Conservation (phyloP, 306 rosid genomes). For the Medicago arabica region DNA sequence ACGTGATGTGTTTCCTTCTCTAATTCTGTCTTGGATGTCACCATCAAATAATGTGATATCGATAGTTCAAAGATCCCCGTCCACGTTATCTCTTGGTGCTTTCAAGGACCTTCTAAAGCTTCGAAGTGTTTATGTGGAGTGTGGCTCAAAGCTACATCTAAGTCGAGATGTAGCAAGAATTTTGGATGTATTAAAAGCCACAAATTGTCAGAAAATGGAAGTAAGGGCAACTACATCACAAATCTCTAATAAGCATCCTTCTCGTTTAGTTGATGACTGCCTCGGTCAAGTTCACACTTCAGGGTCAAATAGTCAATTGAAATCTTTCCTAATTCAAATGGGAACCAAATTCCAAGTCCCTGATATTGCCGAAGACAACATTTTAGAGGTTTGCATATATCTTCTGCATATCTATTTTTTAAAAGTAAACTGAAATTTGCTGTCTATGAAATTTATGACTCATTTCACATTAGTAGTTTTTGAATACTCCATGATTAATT, state of each 20-base stretch:
- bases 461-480: too few relatives aligned
- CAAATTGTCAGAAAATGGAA: not conserved
- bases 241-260: not conserved
- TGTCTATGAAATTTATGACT: not conserved
- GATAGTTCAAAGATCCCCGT: not conserved
- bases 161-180: not conserved
- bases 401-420: not conserved
- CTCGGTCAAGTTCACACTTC: not conserved
- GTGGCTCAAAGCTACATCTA: not conserved
- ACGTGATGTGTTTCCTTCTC: constrained; percentile 13
- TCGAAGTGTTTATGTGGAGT: constrained; percentile 5
- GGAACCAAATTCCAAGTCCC: constrained; percentile 8
- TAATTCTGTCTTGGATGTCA: constrained; percentile 22
- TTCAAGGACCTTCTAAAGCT: constrained; percentile 9
- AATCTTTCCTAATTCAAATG: constrained; percentile 6
- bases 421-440: not conserved
- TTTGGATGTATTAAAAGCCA: not conserved
- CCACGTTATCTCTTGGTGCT: not conserved
- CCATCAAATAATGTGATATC: constrained; percentile 6
- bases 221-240: not conserved
- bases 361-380: not conserved
- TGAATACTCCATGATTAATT: too few relatives aligned
- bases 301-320: not conserved
- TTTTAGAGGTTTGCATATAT: not conserved
- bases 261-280: constrained; percentile 1